A percentile compares a stretch with the other conserved stretches of the same genome.
Conservation (phyloP, 2,329 filamentous ascomycete species). For the Zasmidium angulare region DNA sequence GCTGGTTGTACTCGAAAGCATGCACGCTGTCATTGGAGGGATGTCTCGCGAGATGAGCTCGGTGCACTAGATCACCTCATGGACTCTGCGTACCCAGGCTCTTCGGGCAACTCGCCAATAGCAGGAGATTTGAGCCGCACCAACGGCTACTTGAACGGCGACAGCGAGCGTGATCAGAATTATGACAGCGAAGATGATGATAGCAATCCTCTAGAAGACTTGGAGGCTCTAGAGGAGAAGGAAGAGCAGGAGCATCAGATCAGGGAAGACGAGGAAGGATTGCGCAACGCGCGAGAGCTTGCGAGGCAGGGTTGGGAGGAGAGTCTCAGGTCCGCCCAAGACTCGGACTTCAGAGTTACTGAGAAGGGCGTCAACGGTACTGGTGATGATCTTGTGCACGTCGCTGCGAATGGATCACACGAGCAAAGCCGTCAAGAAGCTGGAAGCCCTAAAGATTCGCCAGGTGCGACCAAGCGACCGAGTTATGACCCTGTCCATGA, state of each 20-base stretch:
- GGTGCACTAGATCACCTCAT: conserved; percentile 33
- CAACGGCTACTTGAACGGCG: conserved; percentile 25
- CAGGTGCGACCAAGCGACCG: not conserved
- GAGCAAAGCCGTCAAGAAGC: not conserved
- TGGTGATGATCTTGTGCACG: not conserved
- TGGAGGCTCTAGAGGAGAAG: conserved; percentile 35
- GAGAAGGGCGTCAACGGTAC: not conserved
- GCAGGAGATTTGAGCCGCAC: conserved; percentile 5
- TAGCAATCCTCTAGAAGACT: conserved; percentile 36
- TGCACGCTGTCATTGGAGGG: conserved; percentile 82
- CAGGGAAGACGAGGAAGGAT: conserved; percentile 31
- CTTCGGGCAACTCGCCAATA: conserved; percentile 4
- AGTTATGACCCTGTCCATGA: conserved; percentile 19
- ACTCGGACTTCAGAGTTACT: not conserved
- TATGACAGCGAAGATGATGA: conserved; percentile 36
- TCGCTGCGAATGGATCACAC: not conserved
- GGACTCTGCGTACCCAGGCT: conserved; percentile 22
- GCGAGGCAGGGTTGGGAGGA: conserved; percentile 32
- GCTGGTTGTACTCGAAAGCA: conserved; percentile 88
- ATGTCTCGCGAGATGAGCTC: conserved; percentile 71
- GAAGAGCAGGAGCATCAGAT: conserved; percentile 31
- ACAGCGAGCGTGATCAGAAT: conserved; percentile 16
- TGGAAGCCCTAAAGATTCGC: not conserved
- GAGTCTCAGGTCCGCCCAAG: conserved; percentile 9
- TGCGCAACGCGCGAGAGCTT: conserved; percentile 32